Percentiles rank a stretch among this genome's conserved stretches.
Conservation (phyloP, 2,329 filamentous ascomycete genomes). For the Ascocoryne sarcoides region DNA sequence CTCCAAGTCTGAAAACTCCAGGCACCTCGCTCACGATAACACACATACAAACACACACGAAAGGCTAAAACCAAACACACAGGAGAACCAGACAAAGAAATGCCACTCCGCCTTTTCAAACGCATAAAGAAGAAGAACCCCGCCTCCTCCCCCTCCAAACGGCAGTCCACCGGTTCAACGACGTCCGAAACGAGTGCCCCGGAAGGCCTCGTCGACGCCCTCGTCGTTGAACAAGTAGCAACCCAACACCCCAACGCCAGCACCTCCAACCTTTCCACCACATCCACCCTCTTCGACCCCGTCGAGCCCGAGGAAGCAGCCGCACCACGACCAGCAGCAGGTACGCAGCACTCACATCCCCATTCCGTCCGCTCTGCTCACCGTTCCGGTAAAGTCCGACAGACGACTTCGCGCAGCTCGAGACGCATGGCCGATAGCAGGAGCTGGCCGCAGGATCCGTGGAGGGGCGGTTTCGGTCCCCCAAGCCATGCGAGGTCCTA, state of each 20-base stretch:
- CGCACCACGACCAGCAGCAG: background rate
- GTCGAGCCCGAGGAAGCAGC: background rate
- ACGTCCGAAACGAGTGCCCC: background rate
- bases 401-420: slow-evolving; percentile 8
- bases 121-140: background rate
- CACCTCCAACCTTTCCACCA: slow-evolving; percentile 10
- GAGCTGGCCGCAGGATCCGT: slow-evolving; percentile 12
- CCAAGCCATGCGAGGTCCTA: background rate
- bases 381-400: slow-evolving; percentile 2
- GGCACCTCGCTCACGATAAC: too few relatives aligned
- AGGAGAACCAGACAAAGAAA: too few relatives aligned
- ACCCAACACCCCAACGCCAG: background rate
- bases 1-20: too few relatives aligned
- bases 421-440: slow-evolving; percentile 1
- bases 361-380: too few relatives aligned
- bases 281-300: slow-evolving; percentile 4
- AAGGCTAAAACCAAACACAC: too few relatives aligned
- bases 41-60: too few relatives aligned
- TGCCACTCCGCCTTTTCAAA: background rate
- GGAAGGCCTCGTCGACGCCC: background rate
- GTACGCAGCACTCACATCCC: background rate
- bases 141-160: too few relatives aligned
- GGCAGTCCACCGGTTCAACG: background rate
- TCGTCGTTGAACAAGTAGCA: too few relatives aligned
- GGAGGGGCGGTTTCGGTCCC: slow-evolving; percentile 17